Base-by-base conservation (phyloP, 2,329 filamentous ascomycete species). In the Alternaria metachromatica region DNA sequence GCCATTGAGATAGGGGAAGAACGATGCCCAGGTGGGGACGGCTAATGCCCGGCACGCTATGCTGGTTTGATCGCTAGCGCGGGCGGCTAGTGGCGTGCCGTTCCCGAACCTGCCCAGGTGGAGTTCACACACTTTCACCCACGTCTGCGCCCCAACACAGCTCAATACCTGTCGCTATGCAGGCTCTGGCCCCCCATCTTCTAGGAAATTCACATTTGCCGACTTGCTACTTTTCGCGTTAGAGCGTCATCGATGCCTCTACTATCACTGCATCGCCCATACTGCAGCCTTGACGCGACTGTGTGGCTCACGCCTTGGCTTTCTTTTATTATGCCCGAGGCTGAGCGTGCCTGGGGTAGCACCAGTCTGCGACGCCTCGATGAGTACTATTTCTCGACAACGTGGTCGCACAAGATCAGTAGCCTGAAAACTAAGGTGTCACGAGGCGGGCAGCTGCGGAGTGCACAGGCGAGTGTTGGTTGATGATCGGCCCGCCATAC, bases 291-390 rank as follows among this genome's bases (percentile, higher is more conserved):
- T 23, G 26, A 51, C 18, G 18, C 9, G 20, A 51, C 49, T 4
- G 12, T 12, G 12, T 33, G 28, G 49, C 49, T 51, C 26, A 8
- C 49, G 21, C 13, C 30, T 37, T 53, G 28, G 18, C 30, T 23
- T 21, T 45, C 25, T 50, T 11, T 45, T 18, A 28, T 26, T 26
- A 23, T 50, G 46, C 63, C 46, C 51, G 62, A 62, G 62, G 67
- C 67, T 65, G 62, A 67, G 58, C 65, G 43, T 49, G 13, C 23
- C 60, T 23, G 49, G 20, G 33, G 41, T 23, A 46, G 49, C 12
- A n/a, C 55, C 15, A 13, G 28, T 33, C 23, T 33, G 41, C 41
- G 37, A 55, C 26, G 53, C 55, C 54, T 41, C 45, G 11, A 3
- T 46, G 45, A 12, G 37, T 46, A 28, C 33, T 49, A 53, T 48